Evolutionary conservation across 352 stramenopile species (phyloP), one percentile per base, ranked within the genome.

Genomic region (Globisporangium radiosum): DNA sequence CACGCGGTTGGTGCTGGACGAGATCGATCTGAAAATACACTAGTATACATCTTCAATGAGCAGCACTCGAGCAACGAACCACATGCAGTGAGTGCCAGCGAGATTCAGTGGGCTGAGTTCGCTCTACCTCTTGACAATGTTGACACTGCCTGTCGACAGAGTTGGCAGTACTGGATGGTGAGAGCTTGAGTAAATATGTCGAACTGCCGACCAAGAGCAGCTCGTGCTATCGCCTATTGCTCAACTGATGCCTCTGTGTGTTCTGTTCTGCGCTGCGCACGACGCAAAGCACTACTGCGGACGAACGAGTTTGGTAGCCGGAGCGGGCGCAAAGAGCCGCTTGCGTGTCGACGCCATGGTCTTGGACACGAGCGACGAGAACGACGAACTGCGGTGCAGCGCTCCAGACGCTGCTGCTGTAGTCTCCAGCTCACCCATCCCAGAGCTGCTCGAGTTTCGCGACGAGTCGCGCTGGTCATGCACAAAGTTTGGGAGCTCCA

Each of bases 321-420:
- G 19, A 25, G 19, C 19, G 19, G 50, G 51, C 44, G 52, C 57
- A 13, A 68, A 64, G 57, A 90, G 54, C 47, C 78, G 71, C 59
- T 85, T 88, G 47, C 71, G 72, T 25, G 79, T 75, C 47, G 76
- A 87, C 17, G 78, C 76, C 11, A 88, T 57, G 0, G 78, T 84
- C 59, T 83, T 87, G 36, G 71, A 68, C 48, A 87, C 60, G 19
- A 88, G 71, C 13, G 72, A 73, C 17, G 71, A 64, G 47, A 87
- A 66, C 33, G 69, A 65, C 4, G 64, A 70, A 4, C 55, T 58
- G 14, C 63, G 25, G 57, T 54, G 60, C 53, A 64, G 15, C 59
- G 49, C 9, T 17, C 38, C 37, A 37, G 33, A 9, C 49, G 43
- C 15, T 33, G 11, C 17, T 25, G 33, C 37, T 60, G 5, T 15